Evolutionary conservation across 345 rosid genomes (phyloP).

Genomic region (Turritis glabra): DNA sequence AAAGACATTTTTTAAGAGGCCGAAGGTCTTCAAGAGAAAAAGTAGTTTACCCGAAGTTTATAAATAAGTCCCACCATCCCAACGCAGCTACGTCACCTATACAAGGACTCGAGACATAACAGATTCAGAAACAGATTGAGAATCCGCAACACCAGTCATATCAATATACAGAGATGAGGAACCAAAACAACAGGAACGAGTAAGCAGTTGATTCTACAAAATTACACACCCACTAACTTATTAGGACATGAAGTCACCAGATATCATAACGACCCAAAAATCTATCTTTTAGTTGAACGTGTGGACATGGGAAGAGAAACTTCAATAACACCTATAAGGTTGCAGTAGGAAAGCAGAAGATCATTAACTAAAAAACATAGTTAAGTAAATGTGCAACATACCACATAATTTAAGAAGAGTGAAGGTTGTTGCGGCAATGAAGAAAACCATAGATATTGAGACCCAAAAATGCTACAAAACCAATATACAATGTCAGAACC

Average conservation of each 20-base stretch:
- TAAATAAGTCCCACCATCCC: constrained; percentile 97
- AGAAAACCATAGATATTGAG: constrained; percentile 90
- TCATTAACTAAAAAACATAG: background rate
- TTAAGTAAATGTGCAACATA: constrained; percentile 38
- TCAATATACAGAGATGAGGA: background rate
- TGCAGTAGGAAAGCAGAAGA: background rate
- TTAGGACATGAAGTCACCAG: background rate
- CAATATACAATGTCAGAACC: constrained; percentile 35
- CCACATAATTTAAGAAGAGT: constrained; percentile 89
- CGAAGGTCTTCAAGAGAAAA: constrained; percentile 17
- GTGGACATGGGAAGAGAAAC: background rate
- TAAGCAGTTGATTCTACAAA: background rate
- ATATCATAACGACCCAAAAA: background rate
- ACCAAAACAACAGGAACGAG: constrained; percentile 1
- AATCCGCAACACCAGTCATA: background rate
- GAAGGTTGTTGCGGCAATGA: constrained; percentile 83
- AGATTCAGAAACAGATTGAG: constrained; percentile 12
- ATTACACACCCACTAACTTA: background rate
- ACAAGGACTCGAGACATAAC: constrained; percentile 6
- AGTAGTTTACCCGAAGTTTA: constrained; percentile 69
- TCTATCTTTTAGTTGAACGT: background rate
- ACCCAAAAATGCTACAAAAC: constrained; percentile 88
- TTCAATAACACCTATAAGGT: background rate
- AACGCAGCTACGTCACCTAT: constrained; percentile 84
- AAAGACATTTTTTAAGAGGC: background rate